phyloP scores from a whole-genome alignment of 2,329 filamentous ascomycete genomes.

The Xylaria sp. region DNA sequence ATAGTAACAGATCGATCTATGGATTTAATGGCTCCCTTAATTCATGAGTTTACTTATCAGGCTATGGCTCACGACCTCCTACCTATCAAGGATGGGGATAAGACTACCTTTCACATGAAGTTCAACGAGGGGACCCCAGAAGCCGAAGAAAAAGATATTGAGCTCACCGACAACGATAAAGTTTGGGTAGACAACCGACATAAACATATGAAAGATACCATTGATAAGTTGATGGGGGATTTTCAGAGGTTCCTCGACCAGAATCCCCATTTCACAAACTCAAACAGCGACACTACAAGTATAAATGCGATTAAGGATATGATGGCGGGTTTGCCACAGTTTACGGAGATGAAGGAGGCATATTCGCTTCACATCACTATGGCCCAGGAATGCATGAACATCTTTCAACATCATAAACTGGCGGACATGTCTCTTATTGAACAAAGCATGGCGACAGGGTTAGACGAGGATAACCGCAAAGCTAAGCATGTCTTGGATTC shows the following conservation, averaged over 20 bases:
- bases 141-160: slow-evolving; percentile 87
- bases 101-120: slow-evolving; percentile 83
- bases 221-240: slow-evolving; percentile 90
- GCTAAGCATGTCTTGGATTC: slow-evolving; percentile 90
- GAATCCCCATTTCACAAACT: slow-evolving; percentile 90
- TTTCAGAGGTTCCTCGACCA: slow-evolving; percentile 92
- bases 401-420: slow-evolving; percentile 86
- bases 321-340: slow-evolving; percentile 93
- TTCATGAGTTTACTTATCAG: slow-evolving; percentile 98
- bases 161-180: slow-evolving; percentile 88
- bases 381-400: slow-evolving; percentile 97
- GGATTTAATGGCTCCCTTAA: slow-evolving; percentile 86
- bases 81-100: slow-evolving; percentile 87
- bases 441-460: slow-evolving; percentile 88
- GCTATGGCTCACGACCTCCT: slow-evolving; percentile 97
- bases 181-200: slow-evolving; percentile 97
- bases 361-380: slow-evolving; percentile 96
- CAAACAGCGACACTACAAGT: slow-evolving; percentile 74
- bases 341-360: slow-evolving; percentile 93
- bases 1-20: slow-evolving; percentile 92
- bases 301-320: slow-evolving; percentile 96
- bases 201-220: slow-evolving; percentile 97
- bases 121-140: slow-evolving; percentile 78
- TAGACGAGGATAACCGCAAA: slow-evolving; percentile 92
- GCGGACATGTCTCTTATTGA: slow-evolving; percentile 88